Evolutionary conservation across 441 rosid genomes (phyloP), one percentile per base, ranked within the genome.

Genomic region (Erysimum cheiri): DNA sequence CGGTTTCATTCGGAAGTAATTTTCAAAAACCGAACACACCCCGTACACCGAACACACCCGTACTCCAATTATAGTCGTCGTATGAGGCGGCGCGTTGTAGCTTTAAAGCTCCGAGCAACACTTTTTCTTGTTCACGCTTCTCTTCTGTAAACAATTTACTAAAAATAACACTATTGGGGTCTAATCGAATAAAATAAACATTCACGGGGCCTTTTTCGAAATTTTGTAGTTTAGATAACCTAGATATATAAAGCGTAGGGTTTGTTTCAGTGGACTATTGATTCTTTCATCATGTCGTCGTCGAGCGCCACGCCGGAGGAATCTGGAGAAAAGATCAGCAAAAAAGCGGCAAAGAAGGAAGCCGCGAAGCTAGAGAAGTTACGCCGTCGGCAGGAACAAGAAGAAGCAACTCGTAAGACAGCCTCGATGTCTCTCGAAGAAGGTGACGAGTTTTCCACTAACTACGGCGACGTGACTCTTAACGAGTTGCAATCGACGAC

Each of bases 311-410:
- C 59, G 29, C 9, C 63, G 58, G 80, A 65, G 17, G 73, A 77
- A 55, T 50, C 78, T 14, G 64, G 79, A 28, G 76, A 80, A 60
- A 32, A 80, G 22, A 37, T 17, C 19, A 90, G 96, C 83, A 91
- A 89, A 76, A 91, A 91, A 63, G 94, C 93, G 1, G 87, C 97
- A 6, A 93, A 91, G 81, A 93, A 93, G 73, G 96, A 86, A 78
- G 97, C 96, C 0, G 91, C 89, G 56, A 93, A 87, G 82, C 85
- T 67, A 48, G 97, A 89, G 77, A 93, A 91, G 82, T 40, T 81
- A 9, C 95, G 93, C 5, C 96, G 93, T 72, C 86, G 85, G 33
- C 85, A 82, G 73, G 94, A 87, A 47, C 85, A 77, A 3, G 81
- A 80, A 3, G 72, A 57, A 48, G 69, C 84, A 6, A 49, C 80